These are phyloP conservation scores for Primulina huaijiensis DNA, from an alignment of 257 asterid species.

Conservation along the genomic window DNA sequence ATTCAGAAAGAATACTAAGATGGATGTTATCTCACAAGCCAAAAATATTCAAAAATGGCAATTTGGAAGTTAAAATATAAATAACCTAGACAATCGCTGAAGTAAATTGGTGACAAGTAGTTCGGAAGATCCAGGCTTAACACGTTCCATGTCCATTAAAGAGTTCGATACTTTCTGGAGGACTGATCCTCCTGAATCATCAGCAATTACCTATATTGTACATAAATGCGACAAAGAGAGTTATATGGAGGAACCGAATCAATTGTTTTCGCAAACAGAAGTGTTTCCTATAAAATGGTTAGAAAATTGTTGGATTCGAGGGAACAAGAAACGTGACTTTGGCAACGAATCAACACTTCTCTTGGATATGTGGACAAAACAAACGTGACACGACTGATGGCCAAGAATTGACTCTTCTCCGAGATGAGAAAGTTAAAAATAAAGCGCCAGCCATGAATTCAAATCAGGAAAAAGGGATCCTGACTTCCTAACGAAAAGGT, in stretches of 20 bases:
- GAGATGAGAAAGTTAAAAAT: too few species aligned
- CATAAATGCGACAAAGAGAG: conserved; percentile 11
- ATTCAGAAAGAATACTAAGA: conserved; percentile 24
- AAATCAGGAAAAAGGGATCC: background rate
- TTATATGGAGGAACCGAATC: background rate
- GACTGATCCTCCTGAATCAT: conserved; percentile 57
- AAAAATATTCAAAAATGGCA: conserved; percentile 6
- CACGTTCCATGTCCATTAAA: conserved; percentile 73
- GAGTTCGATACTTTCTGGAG: conserved; percentile 59
- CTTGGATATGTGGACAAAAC: background rate
- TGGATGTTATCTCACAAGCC: conserved; percentile 9
- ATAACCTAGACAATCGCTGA: conserved; percentile 80
- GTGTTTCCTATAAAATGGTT: background rate
- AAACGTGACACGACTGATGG: background rate
- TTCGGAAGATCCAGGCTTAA: conserved; percentile 77
- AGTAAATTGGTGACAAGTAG: conserved; percentile 70
- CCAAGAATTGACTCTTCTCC: background rate
- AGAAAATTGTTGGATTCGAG: background rate
- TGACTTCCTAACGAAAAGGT: background rate
- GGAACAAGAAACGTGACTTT: background rate
- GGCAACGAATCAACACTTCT: background rate
- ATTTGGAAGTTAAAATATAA: conserved; percentile 18
- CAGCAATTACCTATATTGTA: conserved; percentile 50
- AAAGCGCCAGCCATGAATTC: background rate
- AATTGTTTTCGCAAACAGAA: background rate